Conservation (phyloP, 1,284 basidiomycete species). For the Cerioporus squamosus region DNA sequence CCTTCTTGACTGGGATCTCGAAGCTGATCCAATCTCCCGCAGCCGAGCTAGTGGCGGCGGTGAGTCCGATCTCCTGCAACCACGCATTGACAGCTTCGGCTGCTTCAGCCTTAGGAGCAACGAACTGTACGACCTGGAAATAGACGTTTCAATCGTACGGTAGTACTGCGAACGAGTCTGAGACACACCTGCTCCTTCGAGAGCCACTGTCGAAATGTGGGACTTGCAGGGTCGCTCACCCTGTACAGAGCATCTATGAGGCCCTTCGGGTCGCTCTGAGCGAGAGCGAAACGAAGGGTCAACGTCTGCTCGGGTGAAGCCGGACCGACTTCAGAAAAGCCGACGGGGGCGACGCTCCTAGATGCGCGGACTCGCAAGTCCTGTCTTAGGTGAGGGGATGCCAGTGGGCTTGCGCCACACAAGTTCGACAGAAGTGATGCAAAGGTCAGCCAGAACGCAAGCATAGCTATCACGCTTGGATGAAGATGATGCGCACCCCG, state of each 20-base stretch:
- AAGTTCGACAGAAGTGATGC: no score
- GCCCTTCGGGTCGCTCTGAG: constrained; percentile 30
- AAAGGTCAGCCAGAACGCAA: no score
- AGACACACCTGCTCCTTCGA: constrained; percentile 34
- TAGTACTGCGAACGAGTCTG: no score
- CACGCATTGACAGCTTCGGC: constrained; percentile 38
- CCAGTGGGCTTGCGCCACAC: no score
- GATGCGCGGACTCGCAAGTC: constrained; percentile 20
- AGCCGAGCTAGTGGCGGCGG: constrained; percentile 30
- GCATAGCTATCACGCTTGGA: no score
- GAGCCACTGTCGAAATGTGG: constrained; percentile 37
- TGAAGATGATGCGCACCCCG: no score
- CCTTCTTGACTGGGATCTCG: constrained; percentile 39
- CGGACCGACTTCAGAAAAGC: constrained; percentile 24
- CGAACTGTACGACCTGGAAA: constrained; percentile 39
- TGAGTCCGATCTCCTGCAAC: constrained; percentile 39
- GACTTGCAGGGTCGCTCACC: constrained; percentile 10
- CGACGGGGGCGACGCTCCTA: constrained; percentile 17
- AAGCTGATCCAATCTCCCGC: constrained; percentile 46
- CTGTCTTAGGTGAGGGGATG: no score
- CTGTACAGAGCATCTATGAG: constrained; percentile 32
- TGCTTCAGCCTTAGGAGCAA: constrained; percentile 37
- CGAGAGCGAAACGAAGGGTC: constrained; percentile 31
- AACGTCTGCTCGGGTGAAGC: constrained; percentile 21
- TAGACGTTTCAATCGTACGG: background rate